Percentiles rank a stretch among this genome's conserved stretches.
Evolutionary conservation across 306 rosid species (phyloP).

Genomic region (Citrullus amarus): DNA sequence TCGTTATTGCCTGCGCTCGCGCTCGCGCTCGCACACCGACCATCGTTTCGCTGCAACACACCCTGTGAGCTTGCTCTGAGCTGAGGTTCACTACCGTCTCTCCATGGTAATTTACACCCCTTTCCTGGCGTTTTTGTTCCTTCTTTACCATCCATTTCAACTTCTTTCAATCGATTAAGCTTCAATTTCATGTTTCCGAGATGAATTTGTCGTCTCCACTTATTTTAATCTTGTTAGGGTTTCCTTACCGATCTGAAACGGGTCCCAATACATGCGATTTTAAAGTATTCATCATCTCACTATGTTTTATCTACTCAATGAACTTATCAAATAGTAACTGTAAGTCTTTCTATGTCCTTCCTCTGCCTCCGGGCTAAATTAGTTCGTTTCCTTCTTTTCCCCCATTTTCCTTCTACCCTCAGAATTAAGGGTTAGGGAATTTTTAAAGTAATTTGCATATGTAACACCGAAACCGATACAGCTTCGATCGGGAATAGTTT

Average conservation of each 20-base stretch:
- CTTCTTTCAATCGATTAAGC: neutral
- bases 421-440: neutral
- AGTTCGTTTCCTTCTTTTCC: neutral
- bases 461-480: neutral
- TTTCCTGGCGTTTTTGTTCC: neutral
- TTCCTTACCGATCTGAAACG: neutral
- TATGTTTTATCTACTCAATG: neutral
- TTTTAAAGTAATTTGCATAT: neutral
- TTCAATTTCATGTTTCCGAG: neutral
- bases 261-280: neutral
- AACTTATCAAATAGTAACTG: neutral
- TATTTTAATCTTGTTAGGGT: conserved; percentile 6
- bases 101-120: conserved; percentile 1
- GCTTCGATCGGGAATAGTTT: neutral
- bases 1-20: neutral
- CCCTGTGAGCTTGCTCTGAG: neutral
- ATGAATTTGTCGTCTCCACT: neutral
- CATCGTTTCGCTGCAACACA: neutral
- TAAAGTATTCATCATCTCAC: neutral
- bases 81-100: neutral
- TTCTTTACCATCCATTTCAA: neutral
- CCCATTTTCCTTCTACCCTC: neutral
- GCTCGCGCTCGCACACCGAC: neutral
- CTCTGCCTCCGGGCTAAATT: neutral
- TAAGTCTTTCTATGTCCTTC: neutral